Conservation (phyloP, 768 basidiomycete species). For the Calocybe cyanea region DNA sequence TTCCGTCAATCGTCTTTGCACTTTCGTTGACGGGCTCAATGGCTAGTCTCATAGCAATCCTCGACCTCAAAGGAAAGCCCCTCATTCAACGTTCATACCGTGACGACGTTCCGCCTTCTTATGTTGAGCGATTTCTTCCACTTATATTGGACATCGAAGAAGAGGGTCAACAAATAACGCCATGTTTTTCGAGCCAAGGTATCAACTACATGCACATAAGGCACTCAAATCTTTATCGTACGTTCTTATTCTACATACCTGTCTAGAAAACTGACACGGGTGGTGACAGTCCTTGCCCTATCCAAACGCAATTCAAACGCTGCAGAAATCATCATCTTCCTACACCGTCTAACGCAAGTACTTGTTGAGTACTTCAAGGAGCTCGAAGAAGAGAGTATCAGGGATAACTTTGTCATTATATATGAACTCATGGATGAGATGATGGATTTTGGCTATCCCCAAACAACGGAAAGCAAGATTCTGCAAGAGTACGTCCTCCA, state of each 20-base stretch:
- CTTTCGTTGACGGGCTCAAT: slow-evolving; percentile 22
- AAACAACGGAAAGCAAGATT: slow-evolving; percentile 99
- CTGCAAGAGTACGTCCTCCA: slow-evolving; percentile 77
- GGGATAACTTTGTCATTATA: slow-evolving; percentile 99
- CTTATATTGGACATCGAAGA: slow-evolving; percentile 94
- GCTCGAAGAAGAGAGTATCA: slow-evolving; percentile 96
- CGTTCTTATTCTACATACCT: slow-evolving; percentile 22
- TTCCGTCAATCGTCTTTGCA: not conserved
- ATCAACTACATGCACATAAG: slow-evolving; percentile 99
- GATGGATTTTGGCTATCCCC: slow-evolving; percentile 99
- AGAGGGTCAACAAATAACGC: slow-evolving; percentile 93
- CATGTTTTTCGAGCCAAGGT: slow-evolving; percentile 93
- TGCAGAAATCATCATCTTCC: slow-evolving; percentile 92
- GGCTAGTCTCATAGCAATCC: slow-evolving; percentile 81
- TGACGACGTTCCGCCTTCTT: slow-evolving; percentile 88
- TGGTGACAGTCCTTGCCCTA: slow-evolving; percentile 76
- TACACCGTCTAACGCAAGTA: slow-evolving; percentile 90
- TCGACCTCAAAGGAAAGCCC: slow-evolving; percentile 98
- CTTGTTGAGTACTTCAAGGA: slow-evolving; percentile 99
- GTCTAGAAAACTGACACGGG: not conserved
- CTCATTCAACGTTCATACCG: slow-evolving; percentile 95
- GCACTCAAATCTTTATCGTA: slow-evolving; percentile 95
- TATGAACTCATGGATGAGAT: slow-evolving; percentile 99
- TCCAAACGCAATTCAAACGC: slow-evolving; percentile 96
- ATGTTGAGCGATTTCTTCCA: slow-evolving; percentile 91